phyloP scores from a whole-genome alignment of 2,329 filamentous ascomycete genomes.

The Pseudodiploospora longispora region DNA sequence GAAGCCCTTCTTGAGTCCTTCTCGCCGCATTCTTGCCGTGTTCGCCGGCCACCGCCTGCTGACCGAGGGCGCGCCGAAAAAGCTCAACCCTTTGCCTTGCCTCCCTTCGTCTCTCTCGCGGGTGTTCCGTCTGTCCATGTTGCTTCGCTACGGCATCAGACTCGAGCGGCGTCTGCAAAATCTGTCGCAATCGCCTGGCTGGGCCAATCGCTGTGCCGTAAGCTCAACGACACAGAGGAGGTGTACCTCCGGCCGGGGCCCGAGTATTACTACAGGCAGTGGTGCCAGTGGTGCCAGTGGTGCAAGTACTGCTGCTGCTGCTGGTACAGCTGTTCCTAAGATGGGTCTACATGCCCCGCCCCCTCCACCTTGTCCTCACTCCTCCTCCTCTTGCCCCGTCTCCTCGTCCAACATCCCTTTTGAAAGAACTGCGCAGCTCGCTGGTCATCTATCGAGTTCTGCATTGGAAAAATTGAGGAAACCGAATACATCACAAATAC shows the following conservation, averaged over 20 bases:
- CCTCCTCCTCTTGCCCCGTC: constrained; percentile 14
- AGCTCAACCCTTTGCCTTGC: not conserved
- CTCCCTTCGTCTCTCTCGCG: not conserved
- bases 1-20: too few relatives aligned
- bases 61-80: not conserved
- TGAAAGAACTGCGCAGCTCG: constrained; percentile 45
- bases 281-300: not conserved
- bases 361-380: constrained; percentile 24
- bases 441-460: constrained; percentile 40
- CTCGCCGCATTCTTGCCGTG: too few relatives aligned
- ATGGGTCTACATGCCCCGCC: constrained; percentile 28
- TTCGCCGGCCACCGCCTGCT: too few relatives aligned
- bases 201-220: constrained; percentile 9
- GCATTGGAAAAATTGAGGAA: constrained; percentile 1
- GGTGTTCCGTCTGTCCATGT: not conserved
- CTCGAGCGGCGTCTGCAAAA: constrained; percentile 9
- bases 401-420: constrained; percentile 37
- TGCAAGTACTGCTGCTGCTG: too few relatives aligned
- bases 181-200: not conserved
- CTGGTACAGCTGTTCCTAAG: not conserved
- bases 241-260: not conserved
- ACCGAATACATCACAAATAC: constrained; percentile 12
- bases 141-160: constrained; percentile 1
- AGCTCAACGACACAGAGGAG: constrained; percentile 1
- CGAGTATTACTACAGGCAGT: not conserved